Conservation (phyloP, 73 alveolate genomes). For the Tetrahymena elliotti region DNA sequence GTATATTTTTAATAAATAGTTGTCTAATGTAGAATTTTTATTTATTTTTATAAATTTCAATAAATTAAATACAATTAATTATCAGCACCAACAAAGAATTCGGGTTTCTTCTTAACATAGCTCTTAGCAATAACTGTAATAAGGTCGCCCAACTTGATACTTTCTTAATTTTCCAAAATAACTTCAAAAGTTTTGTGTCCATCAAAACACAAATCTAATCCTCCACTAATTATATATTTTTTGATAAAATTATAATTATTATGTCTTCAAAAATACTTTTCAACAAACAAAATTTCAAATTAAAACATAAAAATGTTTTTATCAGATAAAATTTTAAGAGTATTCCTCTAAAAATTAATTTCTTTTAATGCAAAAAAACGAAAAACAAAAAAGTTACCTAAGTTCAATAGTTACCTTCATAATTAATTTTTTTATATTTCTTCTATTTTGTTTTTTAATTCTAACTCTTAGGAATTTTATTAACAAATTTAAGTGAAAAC, state of each 20-base stretch:
- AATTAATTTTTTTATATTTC: background rate
- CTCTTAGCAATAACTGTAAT: background rate
- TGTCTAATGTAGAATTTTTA: background rate
- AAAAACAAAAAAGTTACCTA: background rate
- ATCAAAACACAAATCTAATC: slow-evolving; percentile 26
- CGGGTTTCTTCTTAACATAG: slow-evolving; percentile 13
- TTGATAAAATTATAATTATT: background rate
- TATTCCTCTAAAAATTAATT: too few species aligned
- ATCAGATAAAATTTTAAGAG: too few species aligned
- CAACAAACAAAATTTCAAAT: too few species aligned
- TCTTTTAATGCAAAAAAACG: background rate
- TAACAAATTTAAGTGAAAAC: background rate
- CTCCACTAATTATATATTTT: slow-evolving; percentile 3
- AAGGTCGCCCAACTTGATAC: slow-evolving; percentile 18
- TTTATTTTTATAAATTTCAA: background rate
- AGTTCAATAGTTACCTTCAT: background rate
- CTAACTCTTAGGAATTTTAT: background rate
- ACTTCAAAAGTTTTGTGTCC: background rate
- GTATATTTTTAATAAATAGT: background rate
- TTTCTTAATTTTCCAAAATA: slow-evolving; percentile 6
- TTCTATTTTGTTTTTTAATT: background rate
- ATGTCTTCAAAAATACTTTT: too few species aligned
- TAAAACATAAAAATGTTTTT: too few species aligned
- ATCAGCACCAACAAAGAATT: slow-evolving; percentile 2
- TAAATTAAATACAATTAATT: background rate